Conservation (phyloP, 345 rosid genomes). For the Hibiscus mutabilis region DNA sequence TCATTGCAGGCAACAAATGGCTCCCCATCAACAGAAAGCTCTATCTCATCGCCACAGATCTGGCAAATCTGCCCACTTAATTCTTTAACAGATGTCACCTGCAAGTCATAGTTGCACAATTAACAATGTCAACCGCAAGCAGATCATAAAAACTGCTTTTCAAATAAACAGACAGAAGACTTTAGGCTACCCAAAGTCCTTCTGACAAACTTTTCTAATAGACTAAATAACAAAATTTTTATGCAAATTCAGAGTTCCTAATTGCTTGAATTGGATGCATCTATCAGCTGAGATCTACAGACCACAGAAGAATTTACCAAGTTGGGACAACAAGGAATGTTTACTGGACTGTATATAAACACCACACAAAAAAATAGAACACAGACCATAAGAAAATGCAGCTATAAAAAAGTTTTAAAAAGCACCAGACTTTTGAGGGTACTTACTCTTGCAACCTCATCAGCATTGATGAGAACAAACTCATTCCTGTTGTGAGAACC, state of each 20-base stretch:
- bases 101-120: constrained; percentile 16
- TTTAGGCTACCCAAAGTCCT: constrained; percentile 2
- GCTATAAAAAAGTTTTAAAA: background rate
- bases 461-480: constrained; percentile 79
- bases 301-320: background rate
- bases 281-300: constrained; percentile 20
- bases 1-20: constrained; percentile 94
- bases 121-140: constrained; percentile 9
- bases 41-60: constrained; percentile 91
- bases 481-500: constrained; percentile 93
- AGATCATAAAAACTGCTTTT: constrained; percentile 1
- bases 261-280: constrained; percentile 13
- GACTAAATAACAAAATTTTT: background rate
- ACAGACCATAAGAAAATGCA: background rate
- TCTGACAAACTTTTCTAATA: background rate
- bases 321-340: background rate
- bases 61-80: constrained; percentile 75
- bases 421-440: background rate
- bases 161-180: background rate
- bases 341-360: background rate
- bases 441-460: constrained; percentile 65
- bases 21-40: constrained; percentile 59
- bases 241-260: constrained; percentile 15
- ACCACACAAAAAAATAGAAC: background rate
- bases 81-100: constrained; percentile 67